Evolutionary conservation across 2,329 filamentous ascomycete species (phyloP), one percentile per base, ranked within the genome.

Genomic region (Paraconiothyrium brasiliense): DNA sequence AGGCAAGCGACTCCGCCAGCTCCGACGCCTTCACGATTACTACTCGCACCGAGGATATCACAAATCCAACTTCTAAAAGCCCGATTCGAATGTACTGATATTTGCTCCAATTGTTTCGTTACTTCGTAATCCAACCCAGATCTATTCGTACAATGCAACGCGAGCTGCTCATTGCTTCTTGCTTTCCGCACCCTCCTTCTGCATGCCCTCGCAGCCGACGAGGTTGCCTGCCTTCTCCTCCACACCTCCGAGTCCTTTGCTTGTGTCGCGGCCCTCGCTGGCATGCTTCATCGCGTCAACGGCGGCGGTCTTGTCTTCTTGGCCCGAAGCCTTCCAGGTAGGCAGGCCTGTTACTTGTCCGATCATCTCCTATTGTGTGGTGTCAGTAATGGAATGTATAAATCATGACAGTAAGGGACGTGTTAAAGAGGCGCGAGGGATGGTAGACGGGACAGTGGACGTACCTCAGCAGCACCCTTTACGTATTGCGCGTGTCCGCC

Each of bases 181-280:
- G 41, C 67, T 71, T 68, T 72, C 69, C 1, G 62, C 71, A 0
- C 75, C 75, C 68, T 77, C 74, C 66, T 74, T 83, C 76, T 86
- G 80, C 90, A 92, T 92, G 0, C 90, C 90, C 76, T 90, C 87
- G 66, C 90, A 92, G 0, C 90, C 89, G 0, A 87, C 84, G 0
- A 85, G 77, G 71, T 85, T 86, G 6, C 90, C 90, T 0, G 87
- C 86, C 51, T 88, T 72, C 80, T 91, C 86, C 74, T 92, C 90
- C 2, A 83, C 82, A 70, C 85, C 87, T 39, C 90, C 90, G 58
- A 84, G 87, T 0, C 89, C 89, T 47, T 85, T 79, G 6, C 76
- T 71, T 2, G 76, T 68, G 1, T 91, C 86, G 24, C 89, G 82
- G 57, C 83, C 77, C 66, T 87, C 84, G 61, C 83, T 81, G 0